Percentiles rank a stretch among this genome's conserved stretches.
These are phyloP conservation scores for Styphnolobium japonicum DNA, from an alignment of 306 rosid genomes.

Conservation along the genomic window DNA sequence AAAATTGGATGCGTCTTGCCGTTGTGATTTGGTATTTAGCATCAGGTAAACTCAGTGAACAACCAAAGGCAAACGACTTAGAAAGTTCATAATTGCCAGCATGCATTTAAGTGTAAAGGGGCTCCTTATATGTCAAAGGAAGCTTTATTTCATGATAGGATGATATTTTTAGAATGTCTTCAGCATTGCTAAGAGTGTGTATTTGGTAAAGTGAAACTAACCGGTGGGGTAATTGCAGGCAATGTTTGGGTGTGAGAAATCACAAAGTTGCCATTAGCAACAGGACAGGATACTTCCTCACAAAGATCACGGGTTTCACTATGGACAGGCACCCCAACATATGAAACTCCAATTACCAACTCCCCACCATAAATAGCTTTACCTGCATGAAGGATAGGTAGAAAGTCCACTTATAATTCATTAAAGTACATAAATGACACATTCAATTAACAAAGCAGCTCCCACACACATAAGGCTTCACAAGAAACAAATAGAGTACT, in stretches of 20 bases:
- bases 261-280: constrained; percentile 55
- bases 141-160: constrained; percentile 3
- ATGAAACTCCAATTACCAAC: constrained; percentile 64
- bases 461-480: background rate
- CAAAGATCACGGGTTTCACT: constrained; percentile 59
- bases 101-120: background rate
- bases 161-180: background rate
- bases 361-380: constrained; percentile 56
- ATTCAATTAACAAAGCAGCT: constrained; percentile 9
- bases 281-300: constrained; percentile 59
- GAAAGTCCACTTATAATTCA: constrained; percentile 12
- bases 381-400: constrained; percentile 39
- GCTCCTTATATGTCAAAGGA: background rate
- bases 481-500: constrained; percentile 9
- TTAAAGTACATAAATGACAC: background rate
- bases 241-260: constrained; percentile 71
- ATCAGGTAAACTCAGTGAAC: background rate
- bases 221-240: constrained; percentile 78
- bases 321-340: constrained; percentile 65
- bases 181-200: constrained; percentile 1
- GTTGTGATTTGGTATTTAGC: background rate
- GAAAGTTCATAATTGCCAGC: background rate
- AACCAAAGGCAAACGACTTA: background rate
- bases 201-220: constrained; percentile 45
- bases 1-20: background rate